Evolutionary conservation across 176 grass and related monocot genomes (phyloP).

Genomic region (Zoysia japonica): DNA sequence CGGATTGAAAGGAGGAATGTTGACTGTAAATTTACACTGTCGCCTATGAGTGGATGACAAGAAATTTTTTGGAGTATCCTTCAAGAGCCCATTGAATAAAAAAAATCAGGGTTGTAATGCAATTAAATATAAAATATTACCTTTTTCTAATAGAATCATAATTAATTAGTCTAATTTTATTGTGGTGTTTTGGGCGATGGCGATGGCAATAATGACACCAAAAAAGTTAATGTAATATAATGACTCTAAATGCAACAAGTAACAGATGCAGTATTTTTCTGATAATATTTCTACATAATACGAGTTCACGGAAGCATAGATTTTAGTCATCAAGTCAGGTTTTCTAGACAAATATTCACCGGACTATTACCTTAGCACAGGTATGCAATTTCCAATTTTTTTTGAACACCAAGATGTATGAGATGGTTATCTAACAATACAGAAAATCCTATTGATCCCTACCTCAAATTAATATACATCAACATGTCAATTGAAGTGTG

Average conservation of each 20-base stretch:
- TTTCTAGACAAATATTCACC: neutral
- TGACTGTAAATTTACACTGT: neutral
- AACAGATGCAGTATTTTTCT: neutral
- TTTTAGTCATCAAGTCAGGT: neutral
- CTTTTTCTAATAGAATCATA: neutral
- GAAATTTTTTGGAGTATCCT: neutral
- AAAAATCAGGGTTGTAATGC: neutral
- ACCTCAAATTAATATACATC: neutral
- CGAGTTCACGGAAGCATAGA: neutral
- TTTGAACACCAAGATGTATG: neutral
- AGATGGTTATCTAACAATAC: constrained; percentile 9
- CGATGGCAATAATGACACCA: neutral
- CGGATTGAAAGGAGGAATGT: neutral
- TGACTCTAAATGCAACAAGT: neutral
- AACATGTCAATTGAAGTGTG: too few relatives aligned
- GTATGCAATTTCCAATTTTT: neutral
- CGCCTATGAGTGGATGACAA: neutral
- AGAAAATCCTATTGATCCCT: neutral
- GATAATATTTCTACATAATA: neutral
- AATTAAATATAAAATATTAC: neutral
- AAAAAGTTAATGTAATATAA: neutral
- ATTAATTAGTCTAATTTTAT: neutral
- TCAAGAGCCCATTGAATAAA: constrained; percentile 5
- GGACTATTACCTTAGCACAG: neutral
- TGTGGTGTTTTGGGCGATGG: constrained; percentile 4